phyloP scores from a whole-genome alignment of 225 moss, liverwort and hornwort genomes.

The Straminergon stramineum region DNA sequence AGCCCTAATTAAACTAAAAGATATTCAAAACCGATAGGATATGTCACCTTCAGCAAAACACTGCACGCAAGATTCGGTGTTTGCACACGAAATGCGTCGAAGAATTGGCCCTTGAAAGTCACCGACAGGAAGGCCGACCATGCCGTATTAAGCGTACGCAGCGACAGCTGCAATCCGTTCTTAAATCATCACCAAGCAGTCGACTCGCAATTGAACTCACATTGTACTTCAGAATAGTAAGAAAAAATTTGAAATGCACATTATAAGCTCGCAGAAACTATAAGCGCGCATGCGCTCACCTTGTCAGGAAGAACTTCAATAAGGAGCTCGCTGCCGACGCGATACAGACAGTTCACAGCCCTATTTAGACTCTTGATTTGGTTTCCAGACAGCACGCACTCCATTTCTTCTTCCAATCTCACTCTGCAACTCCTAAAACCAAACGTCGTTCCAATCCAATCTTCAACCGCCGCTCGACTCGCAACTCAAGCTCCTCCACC shows the following conservation, averaged over 20 bases:
- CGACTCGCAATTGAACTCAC: not conserved
- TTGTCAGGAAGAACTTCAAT: conserved; percentile 50
- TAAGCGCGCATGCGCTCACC: not conserved
- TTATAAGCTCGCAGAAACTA: not conserved
- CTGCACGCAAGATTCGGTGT: conserved; percentile 58
- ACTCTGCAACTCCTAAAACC: not conserved
- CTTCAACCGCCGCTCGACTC: not conserved
- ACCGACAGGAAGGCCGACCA: conserved; percentile 82
- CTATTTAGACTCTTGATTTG: conserved; percentile 50
- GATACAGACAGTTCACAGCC: conserved; percentile 49
- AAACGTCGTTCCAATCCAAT: not conserved
- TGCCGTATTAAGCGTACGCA: conserved; percentile 83
- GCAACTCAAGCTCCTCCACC: not conserved
- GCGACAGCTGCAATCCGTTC: conserved; percentile 50
- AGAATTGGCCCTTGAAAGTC: conserved; percentile 78
- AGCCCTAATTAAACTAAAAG: not conserved
- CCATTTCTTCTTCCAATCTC: conserved; percentile 23
- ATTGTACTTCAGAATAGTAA: not conserved
- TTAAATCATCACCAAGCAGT: not conserved
- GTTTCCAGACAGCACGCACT: conserved; percentile 53
- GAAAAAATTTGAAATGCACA: not conserved
- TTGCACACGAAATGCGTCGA: conserved; percentile 59
- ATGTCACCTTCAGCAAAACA: conserved; percentile 80
- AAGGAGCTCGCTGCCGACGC: conserved; percentile 49
- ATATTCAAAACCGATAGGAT: not conserved